A percentile compares a stretch with the other conserved stretches of the same genome.
Conservation (phyloP, 2,329 filamentous ascomycete species). For the Fusarium oxysporum region DNA sequence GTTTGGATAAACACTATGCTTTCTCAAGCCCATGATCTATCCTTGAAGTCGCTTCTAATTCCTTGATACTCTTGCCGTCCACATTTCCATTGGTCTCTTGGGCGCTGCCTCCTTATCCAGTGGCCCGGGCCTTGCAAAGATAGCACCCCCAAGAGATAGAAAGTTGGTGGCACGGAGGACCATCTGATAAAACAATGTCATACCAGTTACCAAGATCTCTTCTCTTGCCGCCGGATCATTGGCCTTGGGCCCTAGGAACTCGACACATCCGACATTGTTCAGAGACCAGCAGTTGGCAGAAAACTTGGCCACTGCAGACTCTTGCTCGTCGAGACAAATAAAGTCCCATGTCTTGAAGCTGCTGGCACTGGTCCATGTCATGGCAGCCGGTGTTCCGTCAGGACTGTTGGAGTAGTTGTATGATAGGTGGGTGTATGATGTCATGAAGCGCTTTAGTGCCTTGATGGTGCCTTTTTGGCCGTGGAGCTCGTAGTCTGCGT, state of each 20-base stretch:
- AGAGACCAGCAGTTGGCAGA: constrained; percentile 24
- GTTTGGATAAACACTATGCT: not conserved
- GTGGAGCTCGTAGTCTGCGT: constrained; percentile 37
- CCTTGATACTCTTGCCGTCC: not conserved
- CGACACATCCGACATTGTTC: constrained; percentile 29
- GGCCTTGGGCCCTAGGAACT: constrained; percentile 38
- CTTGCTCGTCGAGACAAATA: constrained; percentile 35
- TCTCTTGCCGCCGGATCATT: constrained; percentile 17
- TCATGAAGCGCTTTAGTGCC: constrained; percentile 32
- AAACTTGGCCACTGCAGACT: constrained; percentile 38
- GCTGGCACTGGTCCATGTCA: constrained; percentile 33
- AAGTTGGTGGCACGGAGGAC: constrained; percentile 25
- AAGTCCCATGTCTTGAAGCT: constrained; percentile 42
- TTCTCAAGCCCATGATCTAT: not conserved
- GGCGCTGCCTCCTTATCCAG: constrained; percentile 29
- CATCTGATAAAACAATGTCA: constrained; percentile 40
- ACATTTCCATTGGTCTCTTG: not conserved
- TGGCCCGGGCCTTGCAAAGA: constrained; percentile 27
- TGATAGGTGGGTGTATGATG: constrained; percentile 40
- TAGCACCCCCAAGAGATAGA: constrained; percentile 28
- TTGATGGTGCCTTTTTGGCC: constrained; percentile 39
- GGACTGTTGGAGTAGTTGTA: constrained; percentile 25
- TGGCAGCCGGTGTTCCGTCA: constrained; percentile 19
- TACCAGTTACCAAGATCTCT: constrained; percentile 32
- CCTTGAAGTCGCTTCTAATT: not conserved